These are phyloP conservation scores for Populus deltoides DNA, from an alignment of 345 rosid species.

Conservation along the genomic window DNA sequence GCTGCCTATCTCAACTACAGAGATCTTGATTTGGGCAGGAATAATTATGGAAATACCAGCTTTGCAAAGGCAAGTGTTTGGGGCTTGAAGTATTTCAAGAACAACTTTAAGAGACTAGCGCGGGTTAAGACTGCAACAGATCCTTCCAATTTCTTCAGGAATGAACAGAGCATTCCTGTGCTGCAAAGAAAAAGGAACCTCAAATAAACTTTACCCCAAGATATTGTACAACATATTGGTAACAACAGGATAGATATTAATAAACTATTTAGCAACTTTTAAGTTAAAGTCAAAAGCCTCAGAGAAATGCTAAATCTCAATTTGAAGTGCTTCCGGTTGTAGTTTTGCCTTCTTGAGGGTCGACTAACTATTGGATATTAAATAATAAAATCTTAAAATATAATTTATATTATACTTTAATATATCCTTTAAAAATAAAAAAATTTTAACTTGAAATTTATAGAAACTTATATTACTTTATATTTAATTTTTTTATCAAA, in stretches of 20 bases:
- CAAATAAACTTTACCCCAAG: not conserved
- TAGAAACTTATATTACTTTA: too few relatives aligned
- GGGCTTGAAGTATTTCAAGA: conserved; percentile 17
- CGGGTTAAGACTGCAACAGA: conserved; percentile 6
- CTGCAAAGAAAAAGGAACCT: not conserved
- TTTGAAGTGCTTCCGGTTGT: not conserved
- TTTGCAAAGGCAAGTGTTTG: conserved; percentile 10
- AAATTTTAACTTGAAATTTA: too few relatives aligned
- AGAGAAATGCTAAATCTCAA: not conserved
- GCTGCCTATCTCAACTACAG: conserved; percentile 19
- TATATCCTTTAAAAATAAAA: too few relatives aligned
- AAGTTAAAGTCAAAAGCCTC: not conserved
- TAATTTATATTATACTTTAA: too few relatives aligned
- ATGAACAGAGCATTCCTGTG: conserved; percentile 21
- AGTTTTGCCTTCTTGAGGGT: too few relatives aligned
- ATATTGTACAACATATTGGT: not conserved
- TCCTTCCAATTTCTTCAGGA: conserved; percentile 21
- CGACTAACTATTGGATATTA: too few relatives aligned
- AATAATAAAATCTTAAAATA: too few relatives aligned
- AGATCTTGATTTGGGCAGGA: conserved; percentile 21
- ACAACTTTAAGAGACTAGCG: conserved; percentile 11
- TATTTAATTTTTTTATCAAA: too few relatives aligned
- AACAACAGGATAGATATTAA: not conserved
- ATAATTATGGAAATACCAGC: conserved; percentile 1
- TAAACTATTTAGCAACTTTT: not conserved